Evolutionary conservation across 78 protist species (phyloP).

Genomic region (Protostelium mycophagum): DNA sequence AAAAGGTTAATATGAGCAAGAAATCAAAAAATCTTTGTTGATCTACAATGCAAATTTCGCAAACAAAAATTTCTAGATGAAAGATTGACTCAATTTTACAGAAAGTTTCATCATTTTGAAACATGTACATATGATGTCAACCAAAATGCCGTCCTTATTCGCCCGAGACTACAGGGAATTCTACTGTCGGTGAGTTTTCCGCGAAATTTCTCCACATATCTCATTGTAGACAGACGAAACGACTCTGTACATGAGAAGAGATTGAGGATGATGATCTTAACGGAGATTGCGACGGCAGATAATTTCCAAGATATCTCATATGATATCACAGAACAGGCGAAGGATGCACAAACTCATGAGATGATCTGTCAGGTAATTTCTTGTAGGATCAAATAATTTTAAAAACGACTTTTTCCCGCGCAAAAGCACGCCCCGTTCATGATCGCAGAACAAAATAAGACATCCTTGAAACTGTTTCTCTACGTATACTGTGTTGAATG

Average conservation of each 20-base stretch:
- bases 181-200: too few relatives aligned
- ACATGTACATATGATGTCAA: background rate
- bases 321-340: background rate
- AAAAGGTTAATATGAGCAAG: too few relatives aligned
- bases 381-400: too few relatives aligned
- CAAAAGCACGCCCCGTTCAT: too few relatives aligned
- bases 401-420: too few relatives aligned
- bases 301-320: background rate
- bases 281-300: background rate
- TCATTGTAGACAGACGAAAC: background rate
- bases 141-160: background rate
- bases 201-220: too few relatives aligned
- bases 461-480: too few relatives aligned
- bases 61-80: too few relatives aligned
- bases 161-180: background rate
- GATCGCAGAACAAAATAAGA: too few relatives aligned
- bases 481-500: background rate
- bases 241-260: background rate
- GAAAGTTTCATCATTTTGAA: background rate
- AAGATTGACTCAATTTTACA: background rate
- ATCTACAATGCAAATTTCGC: too few relatives aligned
- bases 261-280: background rate
- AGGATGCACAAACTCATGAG: background rate
- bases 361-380: background rate
- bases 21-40: too few relatives aligned